These are phyloP conservation scores for Trichosporon inkin DNA, from an alignment of 1,284 basidiomycete species.

Conservation along the genomic window DNA sequence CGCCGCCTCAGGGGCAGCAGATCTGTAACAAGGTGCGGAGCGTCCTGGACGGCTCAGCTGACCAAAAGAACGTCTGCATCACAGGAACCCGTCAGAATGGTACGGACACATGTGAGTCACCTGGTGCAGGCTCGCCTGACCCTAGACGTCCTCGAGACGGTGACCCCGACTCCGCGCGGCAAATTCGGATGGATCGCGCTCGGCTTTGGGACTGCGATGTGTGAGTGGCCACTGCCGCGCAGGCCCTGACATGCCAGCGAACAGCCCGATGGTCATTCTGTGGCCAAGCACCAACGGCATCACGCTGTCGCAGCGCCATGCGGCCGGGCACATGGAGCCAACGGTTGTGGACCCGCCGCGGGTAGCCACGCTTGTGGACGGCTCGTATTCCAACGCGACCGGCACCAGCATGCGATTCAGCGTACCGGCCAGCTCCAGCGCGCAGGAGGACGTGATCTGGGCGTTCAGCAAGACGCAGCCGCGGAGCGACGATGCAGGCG, in stretches of 20 bases:
- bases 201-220: conserved; percentile 17
- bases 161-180: background rate
- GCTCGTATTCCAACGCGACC: conserved; percentile 44
- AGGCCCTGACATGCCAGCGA: conserved; percentile 24
- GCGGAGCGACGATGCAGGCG: conserved; percentile 45
- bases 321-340: conserved; percentile 55
- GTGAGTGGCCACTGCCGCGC: conserved; percentile 8
- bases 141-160: background rate
- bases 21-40: background rate
- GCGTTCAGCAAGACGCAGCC: conserved; percentile 55
- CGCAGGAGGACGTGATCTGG: conserved; percentile 54
- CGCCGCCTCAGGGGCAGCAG: background rate
- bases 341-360: conserved; percentile 53
- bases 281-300: conserved; percentile 60
- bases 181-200: conserved; percentile 18
- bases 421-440: conserved; percentile 52
- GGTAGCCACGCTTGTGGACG: conserved; percentile 51
- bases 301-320: conserved; percentile 60
- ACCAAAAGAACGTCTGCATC: background rate
- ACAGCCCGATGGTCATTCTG: conserved; percentile 61
- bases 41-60: background rate
- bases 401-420: conserved; percentile 52
- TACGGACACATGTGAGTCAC: conserved; percentile 1
- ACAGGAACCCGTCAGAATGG: background rate
- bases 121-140: background rate